Conservation (phyloP, 805 yeast species). For the Ogataea chonburiensis region DNA sequence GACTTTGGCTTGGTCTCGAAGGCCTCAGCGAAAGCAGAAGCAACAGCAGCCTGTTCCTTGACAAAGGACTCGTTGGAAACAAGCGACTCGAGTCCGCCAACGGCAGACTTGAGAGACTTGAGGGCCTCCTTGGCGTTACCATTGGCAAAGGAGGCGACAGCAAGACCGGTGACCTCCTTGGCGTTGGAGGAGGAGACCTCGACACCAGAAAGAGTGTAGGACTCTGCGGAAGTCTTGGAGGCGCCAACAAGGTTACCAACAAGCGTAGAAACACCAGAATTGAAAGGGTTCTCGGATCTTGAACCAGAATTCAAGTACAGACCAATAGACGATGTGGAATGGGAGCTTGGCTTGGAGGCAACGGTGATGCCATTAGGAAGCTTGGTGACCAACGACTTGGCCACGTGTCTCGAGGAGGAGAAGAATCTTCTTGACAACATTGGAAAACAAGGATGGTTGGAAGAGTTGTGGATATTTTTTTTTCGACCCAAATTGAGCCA, state of each 20-base stretch:
- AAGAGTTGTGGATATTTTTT: conserved; percentile 10
- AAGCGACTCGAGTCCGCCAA: conserved; percentile 36
- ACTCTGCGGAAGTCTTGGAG: conserved; percentile 33
- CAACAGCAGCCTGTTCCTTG: conserved; percentile 44
- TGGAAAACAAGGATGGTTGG: conserved; percentile 9
- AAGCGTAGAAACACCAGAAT: conserved; percentile 76
- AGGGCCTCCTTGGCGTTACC: conserved; percentile 53
- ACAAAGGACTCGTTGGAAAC: conserved; percentile 44
- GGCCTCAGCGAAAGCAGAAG: conserved; percentile 46
- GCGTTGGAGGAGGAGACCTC: conserved; percentile 50
- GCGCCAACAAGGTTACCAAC: conserved; percentile 50
- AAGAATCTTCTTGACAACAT: conserved; percentile 54
- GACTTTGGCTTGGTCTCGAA: conserved; percentile 57
- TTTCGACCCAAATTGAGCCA: conserved; percentile 9
- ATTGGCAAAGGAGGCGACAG: conserved; percentile 58
- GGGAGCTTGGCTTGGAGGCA: conserved; percentile 65
- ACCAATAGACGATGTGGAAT: conserved; percentile 63
- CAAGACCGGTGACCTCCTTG: conserved; percentile 66
- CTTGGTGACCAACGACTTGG: conserved; percentile 68
- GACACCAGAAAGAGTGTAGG: conserved; percentile 51
- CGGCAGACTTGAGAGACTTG: conserved; percentile 46
- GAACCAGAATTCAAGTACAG: conserved; percentile 76
- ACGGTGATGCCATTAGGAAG: conserved; percentile 72
- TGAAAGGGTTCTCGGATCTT: conserved; percentile 74
- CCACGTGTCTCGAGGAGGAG: conserved; percentile 47